A percentile compares a stretch with the other conserved stretches of the same genome.
phyloP scores from a whole-genome alignment of 768 basidiomycete genomes.

The Epithele typhae region DNA sequence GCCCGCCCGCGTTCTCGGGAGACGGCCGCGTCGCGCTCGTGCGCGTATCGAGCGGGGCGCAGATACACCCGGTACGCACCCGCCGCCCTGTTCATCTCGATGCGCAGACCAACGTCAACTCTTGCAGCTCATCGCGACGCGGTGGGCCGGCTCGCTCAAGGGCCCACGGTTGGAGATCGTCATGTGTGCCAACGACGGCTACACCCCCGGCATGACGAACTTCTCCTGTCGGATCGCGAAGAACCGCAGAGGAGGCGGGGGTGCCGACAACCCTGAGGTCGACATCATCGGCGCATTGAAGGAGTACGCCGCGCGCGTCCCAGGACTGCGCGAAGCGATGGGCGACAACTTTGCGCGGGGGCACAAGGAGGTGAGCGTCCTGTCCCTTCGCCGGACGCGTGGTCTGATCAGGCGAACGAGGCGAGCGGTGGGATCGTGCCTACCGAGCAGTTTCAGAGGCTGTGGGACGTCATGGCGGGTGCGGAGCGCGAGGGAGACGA shows the following conservation, averaged over 20 bases:
- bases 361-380: conserved; percentile 28
- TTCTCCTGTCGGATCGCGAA: conserved; percentile 39
- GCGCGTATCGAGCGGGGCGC: conserved; percentile 36
- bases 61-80: conserved; percentile 30
- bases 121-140: conserved; percentile 39
- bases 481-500: conserved; percentile 4
- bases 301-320: conserved; percentile 30
- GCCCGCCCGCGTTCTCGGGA: conserved; percentile 38
- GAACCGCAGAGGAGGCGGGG: conserved; percentile 10
- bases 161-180: conserved; percentile 30
- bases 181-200: conserved; percentile 35
- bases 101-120: neutral
- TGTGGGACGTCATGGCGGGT: conserved; percentile 22
- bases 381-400: neutral
- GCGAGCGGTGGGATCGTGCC: conserved; percentile 46
- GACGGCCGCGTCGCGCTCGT: conserved; percentile 43
- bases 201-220: conserved; percentile 34
- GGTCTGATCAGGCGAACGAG: conserved; percentile 10
- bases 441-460: conserved; percentile 20
- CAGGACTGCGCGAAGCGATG: conserved; percentile 33
- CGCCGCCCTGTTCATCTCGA: neutral
- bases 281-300: conserved; percentile 36
- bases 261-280: too few relatives aligned
- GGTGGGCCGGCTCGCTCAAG: conserved; percentile 38
- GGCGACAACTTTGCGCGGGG: conserved; percentile 44